These are phyloP conservation scores for Candida peoriensis DNA, from an alignment of 805 yeast species.

Conservation along the genomic window DNA sequence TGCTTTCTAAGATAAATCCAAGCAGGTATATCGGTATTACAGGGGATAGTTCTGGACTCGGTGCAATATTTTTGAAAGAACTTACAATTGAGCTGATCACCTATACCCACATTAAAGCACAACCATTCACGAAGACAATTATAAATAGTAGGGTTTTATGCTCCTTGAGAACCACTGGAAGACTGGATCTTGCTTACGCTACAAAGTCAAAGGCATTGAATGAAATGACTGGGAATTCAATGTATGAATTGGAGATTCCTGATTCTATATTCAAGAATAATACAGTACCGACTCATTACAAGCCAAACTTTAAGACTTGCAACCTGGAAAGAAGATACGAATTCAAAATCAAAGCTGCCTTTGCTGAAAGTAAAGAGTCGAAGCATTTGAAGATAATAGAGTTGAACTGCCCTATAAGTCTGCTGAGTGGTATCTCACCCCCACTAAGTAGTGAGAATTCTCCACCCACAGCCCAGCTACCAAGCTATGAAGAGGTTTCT, in stretches of 20 bases:
- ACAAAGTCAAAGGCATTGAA: slow-evolving; percentile 7
- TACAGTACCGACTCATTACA: slow-evolving; percentile 37
- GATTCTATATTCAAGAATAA: slow-evolving; percentile 30
- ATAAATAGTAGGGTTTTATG: neutral
- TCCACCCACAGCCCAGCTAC: slow-evolving; percentile 6
- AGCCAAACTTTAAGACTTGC: slow-evolving; percentile 42
- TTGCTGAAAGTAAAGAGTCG: slow-evolving; percentile 11
- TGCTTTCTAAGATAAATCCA: slow-evolving; percentile 20
- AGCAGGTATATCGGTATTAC: slow-evolving; percentile 25
- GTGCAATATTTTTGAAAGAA: slow-evolving; percentile 38
- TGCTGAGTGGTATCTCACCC: slow-evolving; percentile 10
- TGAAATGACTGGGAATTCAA: slow-evolving; percentile 30
- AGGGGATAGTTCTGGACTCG: slow-evolving; percentile 44
- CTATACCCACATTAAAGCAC: slow-evolving; percentile 16
- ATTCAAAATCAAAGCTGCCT: slow-evolving; percentile 31
- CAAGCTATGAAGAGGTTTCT: slow-evolving; percentile 8
- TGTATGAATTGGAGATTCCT: slow-evolving; percentile 30
- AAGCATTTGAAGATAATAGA: neutral
- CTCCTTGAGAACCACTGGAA: neutral
- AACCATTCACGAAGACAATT: slow-evolving; percentile 8
- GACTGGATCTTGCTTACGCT: slow-evolving; percentile 7
- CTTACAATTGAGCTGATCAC: slow-evolving; percentile 26
- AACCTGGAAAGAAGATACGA: slow-evolving; percentile 44
- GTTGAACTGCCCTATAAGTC: slow-evolving; percentile 1
- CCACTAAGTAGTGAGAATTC: slow-evolving; percentile 9